Conservation (phyloP, 2,329 filamentous ascomycete genomes). For the Ploettnerulaceae sp. region DNA sequence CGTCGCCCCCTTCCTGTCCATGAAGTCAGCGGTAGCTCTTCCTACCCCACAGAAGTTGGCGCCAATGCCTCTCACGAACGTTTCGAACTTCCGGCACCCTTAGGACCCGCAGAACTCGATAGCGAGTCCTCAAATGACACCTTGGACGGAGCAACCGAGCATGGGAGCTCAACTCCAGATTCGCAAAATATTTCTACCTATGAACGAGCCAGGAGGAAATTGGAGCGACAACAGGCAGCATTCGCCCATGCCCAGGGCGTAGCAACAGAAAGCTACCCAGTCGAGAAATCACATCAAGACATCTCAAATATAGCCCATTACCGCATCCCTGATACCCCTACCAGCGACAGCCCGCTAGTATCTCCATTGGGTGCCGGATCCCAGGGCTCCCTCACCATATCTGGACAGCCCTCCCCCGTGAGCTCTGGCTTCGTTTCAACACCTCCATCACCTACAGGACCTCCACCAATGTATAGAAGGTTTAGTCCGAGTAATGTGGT, state of each 20-base stretch:
- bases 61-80: constrained; percentile 25
- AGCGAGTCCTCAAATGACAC: constrained; percentile 20
- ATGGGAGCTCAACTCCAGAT: constrained; percentile 26
- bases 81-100: constrained; percentile 27
- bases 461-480: constrained; percentile 26
- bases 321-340: constrained; percentile 30
- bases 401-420: constrained; percentile 20
- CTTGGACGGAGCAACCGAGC: constrained; percentile 23
- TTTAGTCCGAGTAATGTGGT: constrained; percentile 51
- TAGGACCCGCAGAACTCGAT: constrained; percentile 28
- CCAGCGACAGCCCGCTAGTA: constrained; percentile 19
- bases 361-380: constrained; percentile 14
- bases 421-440: constrained; percentile 18
- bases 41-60: constrained; percentile 39
- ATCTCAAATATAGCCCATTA: constrained; percentile 33
- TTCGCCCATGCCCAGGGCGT: constrained; percentile 40
- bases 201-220: constrained; percentile 46
- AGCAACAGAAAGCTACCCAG: constrained; percentile 32
- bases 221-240: constrained; percentile 47
- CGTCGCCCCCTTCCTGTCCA: constrained; percentile 41
- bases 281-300: constrained; percentile 29
- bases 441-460: constrained; percentile 15
- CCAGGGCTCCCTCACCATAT: constrained; percentile 11
- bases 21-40: constrained; percentile 48
- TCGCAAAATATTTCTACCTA: constrained; percentile 43